Conservation (phyloP, 2,329 filamentous ascomycete species). For the Ophiosphaerella herpotricha region DNA sequence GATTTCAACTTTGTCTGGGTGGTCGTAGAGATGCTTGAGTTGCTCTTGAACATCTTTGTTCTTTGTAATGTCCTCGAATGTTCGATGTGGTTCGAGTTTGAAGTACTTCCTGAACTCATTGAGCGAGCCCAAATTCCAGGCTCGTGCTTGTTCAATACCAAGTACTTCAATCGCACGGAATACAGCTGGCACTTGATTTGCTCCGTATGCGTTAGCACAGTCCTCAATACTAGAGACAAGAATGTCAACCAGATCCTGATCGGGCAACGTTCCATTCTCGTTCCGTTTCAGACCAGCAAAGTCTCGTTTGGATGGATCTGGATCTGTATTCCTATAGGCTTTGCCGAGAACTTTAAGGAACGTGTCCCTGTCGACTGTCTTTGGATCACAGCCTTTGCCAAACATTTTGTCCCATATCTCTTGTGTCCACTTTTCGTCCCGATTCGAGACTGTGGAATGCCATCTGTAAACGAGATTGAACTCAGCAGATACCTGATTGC, state of each 20-base stretch:
- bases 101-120: slow-evolving; percentile 89
- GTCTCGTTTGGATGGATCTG: slow-evolving; percentile 69
- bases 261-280: slow-evolving; percentile 69
- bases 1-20: slow-evolving; percentile 78
- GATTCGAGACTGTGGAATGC: slow-evolving; percentile 77
- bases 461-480: slow-evolving; percentile 89
- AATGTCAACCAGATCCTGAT: slow-evolving; percentile 76
- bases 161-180: slow-evolving; percentile 79
- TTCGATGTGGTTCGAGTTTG: slow-evolving; percentile 73
- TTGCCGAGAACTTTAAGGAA: slow-evolving; percentile 66
- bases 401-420: slow-evolving; percentile 51
- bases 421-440: slow-evolving; percentile 81
- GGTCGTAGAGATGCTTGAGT: slow-evolving; percentile 66
- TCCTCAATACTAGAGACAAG: slow-evolving; percentile 74
- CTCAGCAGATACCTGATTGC: slow-evolving; percentile 83
- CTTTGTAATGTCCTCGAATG: slow-evolving; percentile 82
- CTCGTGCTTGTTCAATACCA: slow-evolving; percentile 75
- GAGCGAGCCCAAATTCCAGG: slow-evolving; percentile 76
- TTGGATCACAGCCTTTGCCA: slow-evolving; percentile 56
- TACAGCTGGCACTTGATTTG: slow-evolving; percentile 72
- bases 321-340: slow-evolving; percentile 64
- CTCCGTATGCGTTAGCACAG: slow-evolving; percentile 64
- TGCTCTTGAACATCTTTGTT: slow-evolving; percentile 71
- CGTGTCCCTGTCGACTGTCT: slow-evolving; percentile 61
- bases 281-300: slow-evolving; percentile 71